Conservation (phyloP, 768 basidiomycete species). For the Kwoniella dendrophila region DNA sequence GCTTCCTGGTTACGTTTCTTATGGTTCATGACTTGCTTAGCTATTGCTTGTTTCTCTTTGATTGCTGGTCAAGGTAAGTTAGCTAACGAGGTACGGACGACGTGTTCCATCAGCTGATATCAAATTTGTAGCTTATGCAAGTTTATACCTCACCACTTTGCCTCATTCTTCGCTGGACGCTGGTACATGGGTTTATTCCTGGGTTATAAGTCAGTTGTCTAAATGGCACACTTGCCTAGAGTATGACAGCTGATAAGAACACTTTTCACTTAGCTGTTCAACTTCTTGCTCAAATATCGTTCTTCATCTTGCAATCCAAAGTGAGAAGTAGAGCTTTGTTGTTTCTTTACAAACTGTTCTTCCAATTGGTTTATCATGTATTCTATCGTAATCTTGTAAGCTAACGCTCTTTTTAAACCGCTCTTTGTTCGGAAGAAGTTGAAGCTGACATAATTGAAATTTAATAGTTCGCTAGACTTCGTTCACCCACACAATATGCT, state of each 20-base stretch:
- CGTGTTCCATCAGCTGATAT: background rate
- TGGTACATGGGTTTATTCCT: conserved; percentile 58
- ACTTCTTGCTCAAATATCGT: conserved; percentile 52
- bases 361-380: conserved; percentile 51
- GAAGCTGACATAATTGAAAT: background rate
- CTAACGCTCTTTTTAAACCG: conserved; percentile 7
- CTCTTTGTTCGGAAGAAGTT: background rate
- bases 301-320: conserved; percentile 57
- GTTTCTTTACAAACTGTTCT: conserved; percentile 57
- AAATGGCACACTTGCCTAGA: background rate
- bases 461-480: conserved; percentile 55
- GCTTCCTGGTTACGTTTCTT: conserved; percentile 58
- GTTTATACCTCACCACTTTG: conserved; percentile 57
- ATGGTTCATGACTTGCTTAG: conserved; percentile 58
- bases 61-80: conserved; percentile 57
- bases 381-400: conserved; percentile 54
- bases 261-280: conserved; percentile 34
- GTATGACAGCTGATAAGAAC: background rate
- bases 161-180: conserved; percentile 58
- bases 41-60: conserved; percentile 56
- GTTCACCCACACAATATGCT: conserved; percentile 56
- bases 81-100: background rate
- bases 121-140: conserved; percentile 53
- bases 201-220: conserved; percentile 53
- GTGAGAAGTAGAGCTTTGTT: conserved; percentile 57